These are phyloP conservation scores for Silene noctiflora DNA, from an alignment of 179 eudicot genomes.

Conservation along the genomic window DNA sequence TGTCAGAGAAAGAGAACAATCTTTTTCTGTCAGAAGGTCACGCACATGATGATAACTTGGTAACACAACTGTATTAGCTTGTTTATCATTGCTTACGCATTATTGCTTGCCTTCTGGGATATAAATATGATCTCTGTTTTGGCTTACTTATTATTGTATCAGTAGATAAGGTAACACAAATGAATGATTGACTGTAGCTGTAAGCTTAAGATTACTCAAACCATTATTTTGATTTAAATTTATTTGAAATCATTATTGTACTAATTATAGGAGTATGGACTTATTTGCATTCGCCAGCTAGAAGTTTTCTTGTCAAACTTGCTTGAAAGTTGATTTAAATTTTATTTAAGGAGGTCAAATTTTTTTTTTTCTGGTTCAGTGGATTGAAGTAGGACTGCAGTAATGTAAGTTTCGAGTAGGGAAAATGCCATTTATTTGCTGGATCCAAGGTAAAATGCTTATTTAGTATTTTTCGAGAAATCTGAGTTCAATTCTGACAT, in stretches of 20 bases:
- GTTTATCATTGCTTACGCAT: not conserved
- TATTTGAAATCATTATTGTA: not conserved
- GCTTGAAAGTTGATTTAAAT: constrained; percentile 1
- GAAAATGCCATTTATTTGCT: not conserved
- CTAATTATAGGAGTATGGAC: not conserved
- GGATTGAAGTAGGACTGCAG: not conserved
- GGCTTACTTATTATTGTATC: not conserved
- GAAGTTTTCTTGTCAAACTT: not conserved
- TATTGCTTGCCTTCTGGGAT: not conserved
- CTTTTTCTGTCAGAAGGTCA: constrained; percentile 40
- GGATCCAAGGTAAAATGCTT: constrained; percentile 5
- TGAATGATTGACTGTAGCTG: not conserved
- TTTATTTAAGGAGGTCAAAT: not conserved
- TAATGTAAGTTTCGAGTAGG: not conserved
- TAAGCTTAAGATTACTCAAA: not conserved
- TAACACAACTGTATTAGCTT: constrained; percentile 22
- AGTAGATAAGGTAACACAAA: constrained; percentile 1
- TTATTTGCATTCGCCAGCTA: not conserved
- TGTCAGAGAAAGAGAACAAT: constrained; percentile 36
- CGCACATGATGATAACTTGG: constrained; percentile 47
- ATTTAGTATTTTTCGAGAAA: not conserved
- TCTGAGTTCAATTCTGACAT: not conserved
- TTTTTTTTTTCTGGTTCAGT: not conserved
- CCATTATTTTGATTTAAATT: not conserved
- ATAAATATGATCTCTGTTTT: not conserved